Conservation (phyloP, 495 filamentous ascomycete species). For the Terfezia claveryi region DNA sequence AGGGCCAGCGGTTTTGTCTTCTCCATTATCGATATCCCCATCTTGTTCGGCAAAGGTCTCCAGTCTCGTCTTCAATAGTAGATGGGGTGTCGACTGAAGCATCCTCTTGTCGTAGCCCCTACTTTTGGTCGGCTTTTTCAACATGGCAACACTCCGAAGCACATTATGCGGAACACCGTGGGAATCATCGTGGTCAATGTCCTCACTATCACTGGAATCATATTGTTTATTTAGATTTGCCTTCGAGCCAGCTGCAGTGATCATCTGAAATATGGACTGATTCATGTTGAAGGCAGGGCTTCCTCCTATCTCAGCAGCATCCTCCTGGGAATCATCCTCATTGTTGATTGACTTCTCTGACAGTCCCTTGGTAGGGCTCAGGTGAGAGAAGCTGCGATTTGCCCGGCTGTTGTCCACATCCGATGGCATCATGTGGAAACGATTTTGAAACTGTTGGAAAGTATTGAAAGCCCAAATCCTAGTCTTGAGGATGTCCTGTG, state of each 20-base stretch:
- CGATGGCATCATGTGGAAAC: too few species aligned
- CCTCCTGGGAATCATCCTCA: conserved; percentile 8
- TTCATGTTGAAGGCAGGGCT: conserved; percentile 41
- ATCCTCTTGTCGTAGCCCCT: conserved; percentile 1
- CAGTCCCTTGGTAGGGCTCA: too few species aligned
- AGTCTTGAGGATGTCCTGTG: too few species aligned
- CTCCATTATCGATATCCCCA: conserved; percentile 15
- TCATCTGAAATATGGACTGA: conserved; percentile 83
- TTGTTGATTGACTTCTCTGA: neutral
- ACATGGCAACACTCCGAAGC: neutral
- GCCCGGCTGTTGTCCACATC: neutral
- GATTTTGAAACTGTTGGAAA: too few species aligned
- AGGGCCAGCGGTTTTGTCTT: conserved; percentile 17
- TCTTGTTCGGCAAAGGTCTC: neutral
- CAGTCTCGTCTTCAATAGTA: conserved; percentile 1
- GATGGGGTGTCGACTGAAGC: conserved; percentile 16
- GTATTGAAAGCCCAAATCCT: too few species aligned
- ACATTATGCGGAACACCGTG: neutral
- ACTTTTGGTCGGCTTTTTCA: conserved; percentile 1
- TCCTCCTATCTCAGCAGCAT: conserved; percentile 9
- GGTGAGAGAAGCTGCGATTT: conserved; percentile 23
- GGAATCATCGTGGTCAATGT: conserved; percentile 38
- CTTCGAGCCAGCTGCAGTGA: conserved; percentile 68
- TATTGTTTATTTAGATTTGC: conserved; percentile 63
- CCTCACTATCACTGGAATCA: conserved; percentile 31